Base-by-base conservation (phyloP, 495 filamentous ascomycete genomes). In the Trichoderma asperelloides region DNA sequence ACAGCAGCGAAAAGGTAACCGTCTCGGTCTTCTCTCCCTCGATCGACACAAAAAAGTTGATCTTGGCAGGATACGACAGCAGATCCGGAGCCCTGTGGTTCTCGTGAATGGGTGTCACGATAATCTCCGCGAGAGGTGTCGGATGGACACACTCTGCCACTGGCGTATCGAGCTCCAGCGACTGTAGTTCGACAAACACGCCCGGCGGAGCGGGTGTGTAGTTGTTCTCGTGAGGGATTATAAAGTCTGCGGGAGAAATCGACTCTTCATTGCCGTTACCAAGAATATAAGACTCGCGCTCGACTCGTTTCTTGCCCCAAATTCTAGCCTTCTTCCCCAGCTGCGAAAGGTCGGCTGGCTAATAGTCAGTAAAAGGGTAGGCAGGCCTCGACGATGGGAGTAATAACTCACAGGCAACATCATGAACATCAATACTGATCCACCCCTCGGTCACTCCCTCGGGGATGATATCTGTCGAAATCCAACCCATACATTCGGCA, bases 401-500 rank as follows among this genome's bases (percentile, higher is more conserved):
- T 7, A 21, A 65, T 9, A 37, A 69, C 74, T 78, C 78, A 75
- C 85, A 81, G 28, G 77, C 75, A 40, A 85, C 77, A 51, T 84
- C 78, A 37, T 85, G 75, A 16, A 80, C 80, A 16, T 78, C 73
- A 37, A 91, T 75, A 65, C 86, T 83, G 40, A 91, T 78, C 90
- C 90, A 93, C 12, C 87, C 88, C 67, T 89, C 79, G 3, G 73
- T 74, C 27, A 85, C 68, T 3, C 75, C 75, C 55, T 79, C 74
- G 5, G 88, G 88, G 9, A 82, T 68, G 7, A 87, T 75, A 28
- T 84, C 77, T 62, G 84, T 85, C 21, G 86, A 86, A 21, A 92
- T 81, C 91, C 91, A 94, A 2, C 89, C 89, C 85, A 91, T 89
- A 69, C 88, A 92, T 68, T 90, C 89, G n/a, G 81, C 82, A 21